Base-by-base conservation (phyloP, 2,329 filamentous ascomycete species). In the Calonectria pseudoturangicola region DNA sequence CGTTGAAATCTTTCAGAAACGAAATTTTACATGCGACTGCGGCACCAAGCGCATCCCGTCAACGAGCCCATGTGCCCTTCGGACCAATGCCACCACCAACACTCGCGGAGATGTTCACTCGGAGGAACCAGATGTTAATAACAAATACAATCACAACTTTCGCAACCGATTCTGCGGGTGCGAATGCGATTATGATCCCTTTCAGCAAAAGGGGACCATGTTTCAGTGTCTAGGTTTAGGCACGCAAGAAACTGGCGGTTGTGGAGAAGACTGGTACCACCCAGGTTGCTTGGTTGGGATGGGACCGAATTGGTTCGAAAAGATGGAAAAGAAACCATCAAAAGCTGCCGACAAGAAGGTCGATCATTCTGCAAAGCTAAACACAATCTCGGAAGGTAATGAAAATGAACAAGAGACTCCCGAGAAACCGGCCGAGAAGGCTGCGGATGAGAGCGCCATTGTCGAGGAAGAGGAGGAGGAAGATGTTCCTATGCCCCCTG, bases 261-360 rank as follows among this genome's bases (percentile, higher is more conserved):
- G 96, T 84, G 96, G 96, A 15, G 96, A 98, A 85, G 96, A 98
- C 81, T 98, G 96, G 96, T 98, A 95, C 89, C 96, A 98, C 85
- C 95, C 96, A 0, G 95, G 97, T 74, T 98, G 96, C 81, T 86
- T 98, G 9, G 91, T 98, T 62, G 96, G 96, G 7, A 86, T 97
- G 77, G 92, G 93, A 0, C 90, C 95, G 13, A 89, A 92, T 72
- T 96, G 94, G 92, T 92, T 88, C 75, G 92, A 93, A 80, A 88
- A 85, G 79, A 86, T 84, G 83, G 81, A 83, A 75, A 83, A 77
- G 70, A 66, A 79, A n/a, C 85, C 85, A 56, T 51, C 75, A 18
- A 85, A 84, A 63, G 70, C 77, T 12, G 25, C 45, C n/a, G 58
- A 71, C 4, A 71, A 75, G 3, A 56, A 15, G 7, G 36, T 39